A percentile compares a stretch with the other conserved stretches of the same genome.
Conservation (phyloP, 768 basidiomycete species). For the Psilocybe azurescens region DNA sequence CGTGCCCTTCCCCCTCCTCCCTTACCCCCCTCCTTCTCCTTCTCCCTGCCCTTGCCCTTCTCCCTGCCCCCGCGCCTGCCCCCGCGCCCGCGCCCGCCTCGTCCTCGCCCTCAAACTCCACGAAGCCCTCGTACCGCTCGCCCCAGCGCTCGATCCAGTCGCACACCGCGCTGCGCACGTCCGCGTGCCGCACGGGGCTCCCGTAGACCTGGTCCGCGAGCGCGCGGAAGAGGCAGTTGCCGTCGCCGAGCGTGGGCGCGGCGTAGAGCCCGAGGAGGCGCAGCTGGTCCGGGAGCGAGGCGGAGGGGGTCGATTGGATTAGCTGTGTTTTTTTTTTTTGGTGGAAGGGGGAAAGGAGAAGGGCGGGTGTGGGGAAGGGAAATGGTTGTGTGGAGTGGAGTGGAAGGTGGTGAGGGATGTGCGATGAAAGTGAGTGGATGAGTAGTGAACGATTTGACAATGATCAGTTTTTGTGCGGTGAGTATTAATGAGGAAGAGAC, state of each 20-base stretch:
- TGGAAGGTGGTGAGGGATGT: background rate
- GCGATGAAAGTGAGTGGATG: background rate
- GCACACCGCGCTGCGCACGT: constrained; percentile 78
- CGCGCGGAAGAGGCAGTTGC: constrained; percentile 93
- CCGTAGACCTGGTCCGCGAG: constrained; percentile 89
- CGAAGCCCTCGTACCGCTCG: constrained; percentile 83
- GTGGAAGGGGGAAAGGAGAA: constrained; percentile 14
- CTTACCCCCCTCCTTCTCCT: constrained; percentile 26
- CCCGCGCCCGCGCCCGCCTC: constrained; percentile 48
- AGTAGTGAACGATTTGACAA: too few relatives aligned
- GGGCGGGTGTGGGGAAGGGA: background rate
- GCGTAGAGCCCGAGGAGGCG: constrained; percentile 83
- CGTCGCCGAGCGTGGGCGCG: constrained; percentile 86
- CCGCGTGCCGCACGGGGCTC: constrained; percentile 67
- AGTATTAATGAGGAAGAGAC: constrained; percentile 24
- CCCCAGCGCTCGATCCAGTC: constrained; percentile 78
- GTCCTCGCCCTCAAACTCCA: constrained; percentile 82
- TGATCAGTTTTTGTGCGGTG: too few relatives aligned
- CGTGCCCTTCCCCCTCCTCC: constrained; percentile 53
- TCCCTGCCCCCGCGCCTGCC: constrained; percentile 67
- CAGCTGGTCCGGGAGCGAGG: constrained; percentile 74
- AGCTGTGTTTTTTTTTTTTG: constrained; percentile 59
- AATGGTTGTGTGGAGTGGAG: background rate
- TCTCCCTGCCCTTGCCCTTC: constrained; percentile 65
- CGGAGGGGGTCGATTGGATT: constrained; percentile 53